These are phyloP conservation scores for Claviceps spartinae DNA, from an alignment of 2,329 filamentous ascomycete species.

Conservation along the genomic window DNA sequence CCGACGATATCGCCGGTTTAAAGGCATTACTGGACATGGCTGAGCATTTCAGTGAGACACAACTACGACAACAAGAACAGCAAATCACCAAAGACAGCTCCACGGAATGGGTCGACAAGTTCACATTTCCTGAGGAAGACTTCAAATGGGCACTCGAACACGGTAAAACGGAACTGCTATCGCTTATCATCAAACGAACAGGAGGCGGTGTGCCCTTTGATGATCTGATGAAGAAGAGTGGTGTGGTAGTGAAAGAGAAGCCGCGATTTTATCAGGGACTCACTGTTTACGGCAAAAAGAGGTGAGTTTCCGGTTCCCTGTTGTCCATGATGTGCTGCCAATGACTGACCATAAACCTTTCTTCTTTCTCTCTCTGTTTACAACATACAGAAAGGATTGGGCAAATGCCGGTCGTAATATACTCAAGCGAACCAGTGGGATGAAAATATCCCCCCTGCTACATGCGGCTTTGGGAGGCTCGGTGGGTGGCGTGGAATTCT, in stretches of 20 bases:
- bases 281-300: slow-evolving; percentile 61
- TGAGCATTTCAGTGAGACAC: slow-evolving; percentile 28
- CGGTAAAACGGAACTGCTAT: slow-evolving; percentile 43
- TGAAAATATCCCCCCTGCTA: slow-evolving; percentile 44
- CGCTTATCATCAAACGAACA: slow-evolving; percentile 49
- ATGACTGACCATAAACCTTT: not conserved
- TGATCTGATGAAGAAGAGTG: slow-evolving; percentile 50
- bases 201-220: slow-evolving; percentile 59
- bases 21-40: slow-evolving; percentile 43
- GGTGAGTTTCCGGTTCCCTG: slow-evolving; percentile 15
- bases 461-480: slow-evolving; percentile 42
- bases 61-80: slow-evolving; percentile 10
- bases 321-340: not conserved
- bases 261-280: slow-evolving; percentile 65
- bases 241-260: slow-evolving; percentile 48
- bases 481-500: slow-evolving; percentile 62
- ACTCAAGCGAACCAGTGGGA: slow-evolving; percentile 24
- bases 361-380: not conserved
- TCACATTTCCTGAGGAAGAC: slow-evolving; percentile 23
- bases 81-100: slow-evolving; percentile 17
- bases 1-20: slow-evolving; percentile 40
- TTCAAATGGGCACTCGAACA: slow-evolving; percentile 31
- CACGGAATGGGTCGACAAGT: slow-evolving; percentile 18
- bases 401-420: slow-evolving; percentile 45
- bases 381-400: slow-evolving; percentile 46